A percentile compares a stretch with the other conserved stretches of the same genome.
Conservation (phyloP, 495 filamentous ascomycete species). For the Xylaria grammica region DNA sequence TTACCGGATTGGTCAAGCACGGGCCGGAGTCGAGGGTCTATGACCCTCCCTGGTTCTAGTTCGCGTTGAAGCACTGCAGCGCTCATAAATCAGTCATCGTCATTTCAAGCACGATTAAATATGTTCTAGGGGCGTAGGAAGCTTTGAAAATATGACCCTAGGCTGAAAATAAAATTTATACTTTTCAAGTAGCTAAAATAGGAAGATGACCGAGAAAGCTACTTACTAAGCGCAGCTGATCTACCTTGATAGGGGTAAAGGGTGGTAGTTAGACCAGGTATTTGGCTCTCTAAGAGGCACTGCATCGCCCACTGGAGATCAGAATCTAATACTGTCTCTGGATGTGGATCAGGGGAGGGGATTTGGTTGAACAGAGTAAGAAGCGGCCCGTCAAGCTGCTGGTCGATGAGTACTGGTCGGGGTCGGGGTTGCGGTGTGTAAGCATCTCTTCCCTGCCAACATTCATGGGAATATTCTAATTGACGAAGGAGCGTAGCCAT, state of each 20-base stretch:
- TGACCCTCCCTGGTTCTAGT: constrained; percentile 61
- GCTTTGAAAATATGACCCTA: not conserved
- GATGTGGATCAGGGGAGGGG: constrained; percentile 68
- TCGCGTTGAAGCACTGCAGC: constrained; percentile 82
- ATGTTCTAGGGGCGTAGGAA: not conserved
- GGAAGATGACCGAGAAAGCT: not conserved
- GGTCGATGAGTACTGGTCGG: not conserved
- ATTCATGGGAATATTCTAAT: constrained; percentile 60
- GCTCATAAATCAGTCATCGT: not conserved
- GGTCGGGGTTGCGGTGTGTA: constrained; percentile 6
- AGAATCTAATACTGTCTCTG: constrained; percentile 56
- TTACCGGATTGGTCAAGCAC: constrained; percentile 63
- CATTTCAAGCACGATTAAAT: not conserved
- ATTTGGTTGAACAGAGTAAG: constrained; percentile 89
- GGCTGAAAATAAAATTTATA: not conserved
- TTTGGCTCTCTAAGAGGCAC: constrained; percentile 60
- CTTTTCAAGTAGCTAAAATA: not conserved
- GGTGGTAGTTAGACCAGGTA: constrained; percentile 67
- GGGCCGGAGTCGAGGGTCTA: constrained; percentile 75
- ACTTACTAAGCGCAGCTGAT: constrained; percentile 62
- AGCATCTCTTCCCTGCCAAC: constrained; percentile 58
- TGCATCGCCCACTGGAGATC: constrained; percentile 66
- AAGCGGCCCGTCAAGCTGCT: constrained; percentile 60
- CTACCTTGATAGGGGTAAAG: constrained; percentile 82
- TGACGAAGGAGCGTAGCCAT: constrained; percentile 56